Base-by-base conservation (phyloP, 768 basidiomycete genomes). In the Amyloporia xantha region DNA sequence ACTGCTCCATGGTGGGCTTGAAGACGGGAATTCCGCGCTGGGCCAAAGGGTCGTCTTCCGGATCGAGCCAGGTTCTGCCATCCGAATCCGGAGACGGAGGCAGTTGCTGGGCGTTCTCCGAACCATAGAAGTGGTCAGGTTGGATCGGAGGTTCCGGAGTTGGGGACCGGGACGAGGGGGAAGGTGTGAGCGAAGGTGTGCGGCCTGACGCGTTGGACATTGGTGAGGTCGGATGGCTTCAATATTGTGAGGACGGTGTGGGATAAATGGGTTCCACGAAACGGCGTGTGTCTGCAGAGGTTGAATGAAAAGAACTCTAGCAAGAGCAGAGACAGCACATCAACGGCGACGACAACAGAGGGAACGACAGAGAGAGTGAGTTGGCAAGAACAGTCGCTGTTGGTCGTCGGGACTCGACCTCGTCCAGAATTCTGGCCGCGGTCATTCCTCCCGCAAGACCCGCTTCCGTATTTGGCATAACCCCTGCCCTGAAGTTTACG, bases 1-100 rank as follows among this genome's bases (percentile, higher is more conserved):
- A 96, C 59, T 98, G 91, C 44, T 85, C 84, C 81, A 94, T 86
- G 1, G 86, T 81, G 7, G 96, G 96, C 62, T 82, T 86, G 76
- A 99, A 99, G 10, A 99, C 92, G 4, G 95, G 96, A 40, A 98
- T 95, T 30, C 95, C 96, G 42, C 88, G 85, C 58, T 83, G 78
- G 0, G 89, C 88, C 24, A 82, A 61, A 21, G 81, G 86, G 71
- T 91, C 90, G 59, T 90, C 86, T 24, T 74, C 73, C n/a, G 90
- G 90, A 55, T 81, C 77, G 27, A 90, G 71, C 79, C 82, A 87
- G 30, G 74, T 70, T 53, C 75, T 75, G 24, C 78, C 78, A 53
- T 80, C 76, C 2, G 82, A 82, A 52, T 74, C 63, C 9, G 84
- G 84, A 5, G 85, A 86, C 6, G 77, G 79, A 2, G 78, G 78